Percentiles rank a stretch among this genome's conserved stretches.
Conservation (phyloP, 1,284 basidiomycete genomes). For the Golubevia sp. region DNA sequence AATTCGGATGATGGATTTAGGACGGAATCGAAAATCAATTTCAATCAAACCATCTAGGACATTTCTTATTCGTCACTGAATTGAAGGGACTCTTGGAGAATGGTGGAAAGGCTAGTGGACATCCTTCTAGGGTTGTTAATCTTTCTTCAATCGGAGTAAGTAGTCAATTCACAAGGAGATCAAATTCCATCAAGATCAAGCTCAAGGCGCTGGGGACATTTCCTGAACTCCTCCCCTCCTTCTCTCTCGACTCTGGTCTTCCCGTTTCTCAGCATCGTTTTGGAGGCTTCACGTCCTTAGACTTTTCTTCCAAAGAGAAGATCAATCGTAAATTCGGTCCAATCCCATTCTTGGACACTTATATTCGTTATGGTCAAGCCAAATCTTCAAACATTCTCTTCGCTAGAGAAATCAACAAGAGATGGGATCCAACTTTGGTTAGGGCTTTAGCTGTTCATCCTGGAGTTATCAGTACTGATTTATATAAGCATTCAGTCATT, state of each 20-base stretch:
- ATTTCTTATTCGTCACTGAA: constrained; percentile 11
- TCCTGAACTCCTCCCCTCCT: background rate
- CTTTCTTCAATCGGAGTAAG: constrained; percentile 10
- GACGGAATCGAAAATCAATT: constrained; percentile 17
- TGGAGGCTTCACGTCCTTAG: background rate
- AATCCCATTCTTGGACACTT: constrained; percentile 9
- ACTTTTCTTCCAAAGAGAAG: constrained; percentile 6
- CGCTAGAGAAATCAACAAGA: constrained; percentile 11
- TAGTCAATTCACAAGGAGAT: background rate
- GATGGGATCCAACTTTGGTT: constrained; percentile 6
- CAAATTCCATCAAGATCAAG: constrained; percentile 6
- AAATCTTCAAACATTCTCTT: constrained; percentile 13
- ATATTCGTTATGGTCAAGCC: constrained; percentile 15
- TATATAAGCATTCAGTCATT: constrained; percentile 12
- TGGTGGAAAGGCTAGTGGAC: constrained; percentile 1
- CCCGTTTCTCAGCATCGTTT: background rate
- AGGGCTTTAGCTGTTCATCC: constrained; percentile 14
- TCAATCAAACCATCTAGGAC: constrained; percentile 18
- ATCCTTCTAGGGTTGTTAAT: constrained; percentile 14
- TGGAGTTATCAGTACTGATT: constrained; percentile 8
- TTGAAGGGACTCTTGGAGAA: constrained; percentile 11
- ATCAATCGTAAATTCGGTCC: constrained; percentile 15
- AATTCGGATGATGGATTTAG: background rate
- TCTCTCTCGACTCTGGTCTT: background rate
- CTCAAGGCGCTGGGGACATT: background rate